Conservation (phyloP, 805 yeast genomes). For the Scheffersomyces amazonensis region DNA sequence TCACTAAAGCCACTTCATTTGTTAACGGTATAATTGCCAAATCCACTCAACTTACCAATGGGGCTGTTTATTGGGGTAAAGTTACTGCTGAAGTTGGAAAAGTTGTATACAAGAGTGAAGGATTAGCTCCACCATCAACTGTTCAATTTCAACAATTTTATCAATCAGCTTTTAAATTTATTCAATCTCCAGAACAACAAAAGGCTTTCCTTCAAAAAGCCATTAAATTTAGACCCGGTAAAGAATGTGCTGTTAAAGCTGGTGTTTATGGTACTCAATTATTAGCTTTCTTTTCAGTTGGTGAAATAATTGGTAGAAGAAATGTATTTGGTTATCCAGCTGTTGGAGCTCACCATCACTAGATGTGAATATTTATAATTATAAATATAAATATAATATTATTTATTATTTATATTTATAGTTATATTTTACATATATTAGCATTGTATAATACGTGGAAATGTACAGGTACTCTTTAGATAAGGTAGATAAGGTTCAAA, state of each 20-base stretch:
- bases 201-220: conserved; percentile 48
- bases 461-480: too few species aligned
- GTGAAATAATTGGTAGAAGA: conserved; percentile 97
- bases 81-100: conserved; percentile 64
- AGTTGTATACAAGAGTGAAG: conserved; percentile 87
- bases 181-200: conserved; percentile 52
- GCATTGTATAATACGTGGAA: background rate
- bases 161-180: conserved; percentile 37
- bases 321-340: conserved; percentile 84
- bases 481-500: too few species aligned
- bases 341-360: conserved; percentile 50
- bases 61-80: conserved; percentile 78
- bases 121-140: conserved; percentile 83
- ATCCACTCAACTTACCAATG: conserved; percentile 42
- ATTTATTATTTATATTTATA: too few species aligned
- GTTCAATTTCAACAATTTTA: conserved; percentile 77
- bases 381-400: too few species aligned
- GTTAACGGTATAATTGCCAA: conserved; percentile 34
- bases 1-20: conserved; percentile 37
- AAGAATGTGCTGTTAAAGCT: conserved; percentile 59
- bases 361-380: too few species aligned
- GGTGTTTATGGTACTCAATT: conserved; percentile 80
- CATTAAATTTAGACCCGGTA: conserved; percentile 45
- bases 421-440: too few species aligned
- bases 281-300: conserved; percentile 87